phyloP scores from a whole-genome alignment of 495 filamentous ascomycete genomes.

The Cercophora newfieldiana region DNA sequence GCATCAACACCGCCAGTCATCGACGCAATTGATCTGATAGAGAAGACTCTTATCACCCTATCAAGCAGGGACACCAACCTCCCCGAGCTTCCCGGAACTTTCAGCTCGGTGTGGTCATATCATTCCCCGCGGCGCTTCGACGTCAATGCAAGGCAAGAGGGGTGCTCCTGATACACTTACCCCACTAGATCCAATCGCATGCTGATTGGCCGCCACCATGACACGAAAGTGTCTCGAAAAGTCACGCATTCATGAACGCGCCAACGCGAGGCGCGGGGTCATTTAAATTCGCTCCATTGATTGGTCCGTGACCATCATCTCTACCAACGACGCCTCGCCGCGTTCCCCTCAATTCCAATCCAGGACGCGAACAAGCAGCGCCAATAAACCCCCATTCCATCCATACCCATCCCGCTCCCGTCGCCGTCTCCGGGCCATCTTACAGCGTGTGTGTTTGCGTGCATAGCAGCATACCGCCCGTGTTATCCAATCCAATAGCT shows the following conservation, averaged over 20 bases:
- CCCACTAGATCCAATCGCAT: background rate
- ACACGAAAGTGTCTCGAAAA: conserved; percentile 29
- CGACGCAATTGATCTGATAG: background rate
- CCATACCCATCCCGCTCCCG: background rate
- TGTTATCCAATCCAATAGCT: background rate
- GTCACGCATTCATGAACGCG: conserved; percentile 19
- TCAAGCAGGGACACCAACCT: background rate
- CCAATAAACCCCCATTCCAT: conserved; percentile 1
- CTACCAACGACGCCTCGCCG: background rate
- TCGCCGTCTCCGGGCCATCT: background rate
- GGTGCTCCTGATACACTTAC: background rate
- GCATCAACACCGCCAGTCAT: background rate
- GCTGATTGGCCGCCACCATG: conserved; percentile 16
- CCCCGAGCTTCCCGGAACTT: background rate
- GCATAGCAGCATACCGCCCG: background rate
- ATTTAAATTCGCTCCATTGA: conserved; percentile 12
- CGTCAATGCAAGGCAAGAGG: background rate
- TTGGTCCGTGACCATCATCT: conserved; percentile 3
- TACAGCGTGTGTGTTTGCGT: background rate
- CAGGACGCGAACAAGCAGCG: background rate
- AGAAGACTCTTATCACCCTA: background rate
- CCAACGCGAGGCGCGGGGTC: conserved; percentile 11
- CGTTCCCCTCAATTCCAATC: conserved; percentile 3
- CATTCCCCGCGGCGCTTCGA: background rate
- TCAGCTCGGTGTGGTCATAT: background rate